Evolutionary conservation across 1,139 yeast species (phyloP), one percentile per base, ranked within the genome.

Genomic region (Scheffersomyces cryptocercus): DNA sequence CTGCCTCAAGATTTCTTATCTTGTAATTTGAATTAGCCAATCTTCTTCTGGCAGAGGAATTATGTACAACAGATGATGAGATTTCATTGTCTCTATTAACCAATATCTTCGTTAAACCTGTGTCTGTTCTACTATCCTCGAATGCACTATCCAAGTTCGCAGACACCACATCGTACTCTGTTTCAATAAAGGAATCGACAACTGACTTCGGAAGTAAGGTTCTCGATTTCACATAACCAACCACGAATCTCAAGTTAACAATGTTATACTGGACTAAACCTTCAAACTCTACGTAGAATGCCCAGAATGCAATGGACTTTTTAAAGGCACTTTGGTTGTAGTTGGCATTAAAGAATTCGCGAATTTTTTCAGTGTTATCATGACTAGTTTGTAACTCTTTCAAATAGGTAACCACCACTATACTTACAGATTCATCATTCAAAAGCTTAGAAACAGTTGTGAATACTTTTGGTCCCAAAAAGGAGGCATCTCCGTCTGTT

Each of bases 271-370:
- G 66, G 0, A 52, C 43, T 28, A 70, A 56, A 2, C 68, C 68
- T 51, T 84, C 86, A 53, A 75, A 81, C 38, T 79, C 76, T 45
- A 84, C 71, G 48, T 64, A 81, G 38, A 75, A 72, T 14, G 64
- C 60, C 90, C 90, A 85, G 51, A 82, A 85, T 16, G 69, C 56
- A 3, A 62, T 59, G 2, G 82, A 77, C 4, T 64, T 56, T 39
- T 62, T 61, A 29, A 82, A 54, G 3, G 67, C 53, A 2, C 64
- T 58, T 16, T 67, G 63, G 24, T 65, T 66, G 46, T 76, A 65
- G 49, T 69, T 74, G 11, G 59, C 58, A 46, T 73, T 70, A 50
- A 80, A 73, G 35, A 75, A 64, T 38, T 67, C 68, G 44, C 84
- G 51, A 11, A 59, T 45, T 28, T 36, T 35, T 1, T 20, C 14